These are phyloP conservation scores for Penicillium cataractarum DNA, from an alignment of 495 filamentous ascomycete species.

Conservation along the genomic window DNA sequence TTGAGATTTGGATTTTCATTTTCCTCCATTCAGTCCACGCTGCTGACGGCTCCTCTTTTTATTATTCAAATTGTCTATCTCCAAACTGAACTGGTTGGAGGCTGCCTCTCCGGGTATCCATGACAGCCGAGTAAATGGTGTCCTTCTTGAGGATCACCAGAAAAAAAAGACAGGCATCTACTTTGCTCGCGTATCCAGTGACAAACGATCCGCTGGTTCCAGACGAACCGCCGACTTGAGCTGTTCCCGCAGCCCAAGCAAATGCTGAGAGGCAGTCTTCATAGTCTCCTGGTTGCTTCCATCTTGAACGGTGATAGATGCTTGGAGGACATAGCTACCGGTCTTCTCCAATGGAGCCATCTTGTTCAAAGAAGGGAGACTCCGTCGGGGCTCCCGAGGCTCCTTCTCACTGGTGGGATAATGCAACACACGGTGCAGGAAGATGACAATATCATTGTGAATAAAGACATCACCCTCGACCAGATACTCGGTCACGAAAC, in stretches of 20 bases:
- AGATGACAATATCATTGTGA: constrained; percentile 50
- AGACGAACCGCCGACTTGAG: constrained; percentile 68
- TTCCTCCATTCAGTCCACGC: neutral
- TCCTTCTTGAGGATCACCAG: neutral
- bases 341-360: constrained; percentile 49
- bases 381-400: constrained; percentile 32
- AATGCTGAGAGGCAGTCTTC: constrained; percentile 58
- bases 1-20: too few relatives aligned
- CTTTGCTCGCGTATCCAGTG: constrained; percentile 66
- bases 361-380: constrained; percentile 38
- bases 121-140: constrained; percentile 19
- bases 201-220: constrained; percentile 63
- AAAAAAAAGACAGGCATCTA: constrained; percentile 15
- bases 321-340: constrained; percentile 56
- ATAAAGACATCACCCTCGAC: constrained; percentile 54
- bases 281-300: constrained; percentile 57
- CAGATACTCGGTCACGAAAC: constrained; percentile 53
- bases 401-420: constrained; percentile 35
- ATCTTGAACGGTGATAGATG: constrained; percentile 52
- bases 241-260: constrained; percentile 61
- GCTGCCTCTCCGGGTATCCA: constrained; percentile 31
- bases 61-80: constrained; percentile 2
- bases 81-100: constrained; percentile 18
- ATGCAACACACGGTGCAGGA: constrained; percentile 51
- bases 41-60: neutral